A percentile compares a stretch with the other conserved stretches of the same genome.
Conservation (phyloP, 177 flowering plant species). For the Vitis hybrid region DNA sequence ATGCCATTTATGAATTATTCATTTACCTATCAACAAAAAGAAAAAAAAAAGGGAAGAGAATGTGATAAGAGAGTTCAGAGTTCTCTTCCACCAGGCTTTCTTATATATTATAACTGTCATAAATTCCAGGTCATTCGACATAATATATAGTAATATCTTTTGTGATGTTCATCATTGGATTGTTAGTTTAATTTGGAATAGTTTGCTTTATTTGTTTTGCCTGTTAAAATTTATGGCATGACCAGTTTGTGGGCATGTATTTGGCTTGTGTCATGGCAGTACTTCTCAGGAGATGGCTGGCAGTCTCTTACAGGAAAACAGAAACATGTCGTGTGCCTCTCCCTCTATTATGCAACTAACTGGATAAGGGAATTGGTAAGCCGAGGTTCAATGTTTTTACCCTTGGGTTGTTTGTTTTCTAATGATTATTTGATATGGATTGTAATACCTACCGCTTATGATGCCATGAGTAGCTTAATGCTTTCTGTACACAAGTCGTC, state of each 20-base stretch:
- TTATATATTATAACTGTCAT: too few relatives aligned
- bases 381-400: constrained; percentile 2
- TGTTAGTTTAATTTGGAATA: background rate
- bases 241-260: constrained; percentile 17
- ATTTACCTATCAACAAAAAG: too few relatives aligned
- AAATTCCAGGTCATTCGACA: too few relatives aligned
- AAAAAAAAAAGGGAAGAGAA: too few relatives aligned
- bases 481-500: constrained; percentile 74
- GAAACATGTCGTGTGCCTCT: constrained; percentile 57
- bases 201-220: background rate
- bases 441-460: constrained; percentile 5
- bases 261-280: constrained; percentile 39
- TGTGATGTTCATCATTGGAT: background rate
- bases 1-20: too few relatives aligned
- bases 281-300: constrained; percentile 51
- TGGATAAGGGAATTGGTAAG: constrained; percentile 87
- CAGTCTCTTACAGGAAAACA: constrained; percentile 57
- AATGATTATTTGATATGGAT: background rate
- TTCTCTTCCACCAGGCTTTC: too few relatives aligned
- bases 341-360: constrained; percentile 73
- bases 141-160: too few relatives aligned
- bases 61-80: too few relatives aligned
- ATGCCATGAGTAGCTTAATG: constrained; percentile 61
- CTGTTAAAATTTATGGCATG: background rate
- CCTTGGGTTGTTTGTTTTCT: constrained; percentile 1